Evolutionary conservation across 495 filamentous ascomycete species (phyloP).

Genomic region (Hypoxylon lenormandii): DNA sequence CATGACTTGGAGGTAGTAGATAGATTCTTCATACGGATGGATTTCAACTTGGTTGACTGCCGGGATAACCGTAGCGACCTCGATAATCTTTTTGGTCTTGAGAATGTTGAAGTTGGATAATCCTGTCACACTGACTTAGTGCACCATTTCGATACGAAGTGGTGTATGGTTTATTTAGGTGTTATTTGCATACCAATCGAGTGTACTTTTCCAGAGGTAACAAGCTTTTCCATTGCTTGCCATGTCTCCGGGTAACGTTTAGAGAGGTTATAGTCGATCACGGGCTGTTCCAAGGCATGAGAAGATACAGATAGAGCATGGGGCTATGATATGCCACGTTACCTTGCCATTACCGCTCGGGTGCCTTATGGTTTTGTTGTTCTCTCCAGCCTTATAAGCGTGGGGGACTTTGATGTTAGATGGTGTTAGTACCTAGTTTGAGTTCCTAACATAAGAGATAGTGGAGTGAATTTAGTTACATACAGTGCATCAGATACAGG

Average conservation of each 20-base stretch:
- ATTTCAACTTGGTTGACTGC: constrained; percentile 58
- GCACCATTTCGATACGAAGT: neutral
- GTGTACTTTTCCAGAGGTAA: constrained; percentile 49
- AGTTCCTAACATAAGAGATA: constrained; percentile 10
- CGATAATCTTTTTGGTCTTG: constrained; percentile 51
- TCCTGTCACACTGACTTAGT: constrained; percentile 28
- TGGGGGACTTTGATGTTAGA: constrained; percentile 48
- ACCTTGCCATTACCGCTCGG: constrained; percentile 55
- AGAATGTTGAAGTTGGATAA: constrained; percentile 58
- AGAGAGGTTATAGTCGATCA: constrained; percentile 52
- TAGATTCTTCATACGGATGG: constrained; percentile 49
- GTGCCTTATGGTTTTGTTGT: constrained; percentile 49
- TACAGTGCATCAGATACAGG: constrained; percentile 55
- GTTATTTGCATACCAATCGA: constrained; percentile 48
- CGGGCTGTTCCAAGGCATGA: constrained; percentile 22
- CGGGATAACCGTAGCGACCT: constrained; percentile 49
- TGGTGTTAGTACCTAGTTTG: too few relatives aligned
- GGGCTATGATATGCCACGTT: constrained; percentile 4
- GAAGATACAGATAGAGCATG: constrained; percentile 18
- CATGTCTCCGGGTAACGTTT: constrained; percentile 52
- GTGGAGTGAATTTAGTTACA: constrained; percentile 21
- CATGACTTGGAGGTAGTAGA: neutral
- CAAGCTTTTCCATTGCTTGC: constrained; percentile 54
- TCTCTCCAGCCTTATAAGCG: constrained; percentile 50
- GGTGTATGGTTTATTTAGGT: neutral